Percentiles rank a stretch among this genome's conserved stretches.
Evolutionary conservation across 2,329 filamentous ascomycete species (phyloP).

Genomic region (Knufia petricola): DNA sequence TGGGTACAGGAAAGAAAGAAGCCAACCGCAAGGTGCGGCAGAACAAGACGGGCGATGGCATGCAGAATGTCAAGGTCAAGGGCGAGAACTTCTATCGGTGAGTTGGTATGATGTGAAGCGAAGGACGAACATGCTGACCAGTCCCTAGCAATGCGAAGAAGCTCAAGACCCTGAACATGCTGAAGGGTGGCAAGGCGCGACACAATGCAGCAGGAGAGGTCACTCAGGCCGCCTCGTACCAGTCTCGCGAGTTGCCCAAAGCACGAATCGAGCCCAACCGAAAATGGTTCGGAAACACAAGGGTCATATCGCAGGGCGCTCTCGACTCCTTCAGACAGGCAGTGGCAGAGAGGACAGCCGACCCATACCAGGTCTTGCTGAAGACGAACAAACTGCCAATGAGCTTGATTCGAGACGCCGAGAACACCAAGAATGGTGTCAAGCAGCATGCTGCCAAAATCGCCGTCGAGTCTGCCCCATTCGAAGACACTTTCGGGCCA

Average conservation of each 20-base stretch:
- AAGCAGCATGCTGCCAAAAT: slow-evolving; percentile 94
- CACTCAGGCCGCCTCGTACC: slow-evolving; percentile 71
- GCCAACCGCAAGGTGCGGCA: slow-evolving; percentile 70
- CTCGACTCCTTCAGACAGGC: slow-evolving; percentile 80
- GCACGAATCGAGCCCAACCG: slow-evolving; percentile 91
- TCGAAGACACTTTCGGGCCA: slow-evolving; percentile 80
- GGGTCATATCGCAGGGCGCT: slow-evolving; percentile 81
- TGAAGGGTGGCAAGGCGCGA: slow-evolving; percentile 75
- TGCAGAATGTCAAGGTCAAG: slow-evolving; percentile 85
- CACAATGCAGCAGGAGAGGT: slow-evolving; percentile 77
- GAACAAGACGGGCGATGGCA: slow-evolving; percentile 75
- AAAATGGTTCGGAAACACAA: slow-evolving; percentile 95
- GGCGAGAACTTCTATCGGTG: slow-evolving; percentile 97
- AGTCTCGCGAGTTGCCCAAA: slow-evolving; percentile 69
- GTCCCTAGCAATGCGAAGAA: slow-evolving; percentile 61
- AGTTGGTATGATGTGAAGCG: slow-evolving; percentile 21
- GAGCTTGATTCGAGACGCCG: slow-evolving; percentile 76
- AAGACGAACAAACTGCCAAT: slow-evolving; percentile 97
- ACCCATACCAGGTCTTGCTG: slow-evolving; percentile 89
- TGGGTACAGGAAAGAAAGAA: slow-evolving; percentile 93
- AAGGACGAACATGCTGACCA: slow-evolving; percentile 10
- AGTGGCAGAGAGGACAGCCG: slow-evolving; percentile 78
- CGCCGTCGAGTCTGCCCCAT: slow-evolving; percentile 77
- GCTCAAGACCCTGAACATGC: slow-evolving; percentile 79
- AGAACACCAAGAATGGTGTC: slow-evolving; percentile 62